Evolutionary conservation across 139 green algal genomes (phyloP).

Genomic region (Picochlorum sp.): DNA sequence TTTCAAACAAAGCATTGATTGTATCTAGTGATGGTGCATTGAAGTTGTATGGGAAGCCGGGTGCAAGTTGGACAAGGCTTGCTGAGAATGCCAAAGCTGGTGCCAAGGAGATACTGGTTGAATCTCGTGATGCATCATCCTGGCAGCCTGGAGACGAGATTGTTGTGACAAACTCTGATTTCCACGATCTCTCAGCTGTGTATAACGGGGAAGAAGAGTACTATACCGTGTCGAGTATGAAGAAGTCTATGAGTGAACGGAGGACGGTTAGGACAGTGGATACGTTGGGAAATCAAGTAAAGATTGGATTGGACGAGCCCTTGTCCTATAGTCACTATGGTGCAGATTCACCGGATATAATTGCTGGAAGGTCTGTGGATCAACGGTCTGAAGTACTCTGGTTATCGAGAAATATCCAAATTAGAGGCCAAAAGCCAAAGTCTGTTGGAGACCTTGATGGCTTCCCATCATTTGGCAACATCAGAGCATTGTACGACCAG

Average conservation of each 20-base stretch:
- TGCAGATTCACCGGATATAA: not conserved
- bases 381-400: not conserved
- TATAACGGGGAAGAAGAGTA: not conserved
- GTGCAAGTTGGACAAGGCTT: not conserved
- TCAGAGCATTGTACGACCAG: not conserved
- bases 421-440: not conserved
- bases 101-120: not conserved
- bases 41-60: not conserved
- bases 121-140: not conserved
- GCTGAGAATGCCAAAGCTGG: not conserved
- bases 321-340: not conserved
- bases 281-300: not conserved
- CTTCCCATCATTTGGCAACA: not conserved
- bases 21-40: not conserved
- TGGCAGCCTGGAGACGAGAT: not conserved
- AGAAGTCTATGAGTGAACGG: not conserved
- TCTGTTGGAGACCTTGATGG: not conserved
- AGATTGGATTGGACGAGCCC: not conserved
- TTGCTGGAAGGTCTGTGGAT: not conserved
- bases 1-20: not conserved
- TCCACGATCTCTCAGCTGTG: not conserved
- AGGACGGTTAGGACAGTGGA: not conserved
- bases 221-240: not conserved
- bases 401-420: constrained; percentile 4
- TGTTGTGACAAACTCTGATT: constrained; percentile 3